Evolutionary conservation across 164 flowering plant genomes (phyloP).

Genomic region (Taxillus chinensis): DNA sequence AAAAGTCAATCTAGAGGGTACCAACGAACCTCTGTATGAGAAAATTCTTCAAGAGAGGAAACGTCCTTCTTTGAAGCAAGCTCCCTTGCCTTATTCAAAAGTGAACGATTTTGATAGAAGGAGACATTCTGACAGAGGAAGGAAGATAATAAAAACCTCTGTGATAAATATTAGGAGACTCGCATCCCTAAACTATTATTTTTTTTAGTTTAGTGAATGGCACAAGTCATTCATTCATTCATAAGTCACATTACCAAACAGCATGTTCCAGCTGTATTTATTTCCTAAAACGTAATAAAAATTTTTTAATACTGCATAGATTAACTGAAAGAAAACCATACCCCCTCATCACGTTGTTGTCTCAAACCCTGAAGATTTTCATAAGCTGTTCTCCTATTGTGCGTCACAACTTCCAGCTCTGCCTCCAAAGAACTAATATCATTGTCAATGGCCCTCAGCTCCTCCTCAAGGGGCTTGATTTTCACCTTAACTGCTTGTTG

Average conservation of each 20-base stretch:
- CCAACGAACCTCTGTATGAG: constrained; percentile 46
- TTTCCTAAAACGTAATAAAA: background rate
- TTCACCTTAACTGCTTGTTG: constrained; percentile 36
- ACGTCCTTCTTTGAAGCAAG: constrained; percentile 73
- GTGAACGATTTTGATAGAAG: constrained; percentile 43
- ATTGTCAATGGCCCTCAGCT: constrained; percentile 32
- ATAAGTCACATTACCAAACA: background rate
- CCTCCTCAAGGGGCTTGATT: constrained; percentile 45
- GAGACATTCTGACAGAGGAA: constrained; percentile 44
- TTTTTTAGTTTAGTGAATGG: too few species aligned
- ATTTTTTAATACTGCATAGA: background rate
- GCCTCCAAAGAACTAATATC: constrained; percentile 46
- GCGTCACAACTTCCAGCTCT: constrained; percentile 27
- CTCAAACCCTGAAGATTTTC: constrained; percentile 39
- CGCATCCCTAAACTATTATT: too few species aligned
- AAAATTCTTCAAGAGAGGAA: constrained; percentile 48
- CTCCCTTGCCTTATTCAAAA: constrained; percentile 48
- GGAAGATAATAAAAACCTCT: background rate
- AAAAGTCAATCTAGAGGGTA: background rate
- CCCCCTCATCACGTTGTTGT: constrained; percentile 67
- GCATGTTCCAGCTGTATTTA: background rate
- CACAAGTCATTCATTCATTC: too few species aligned
- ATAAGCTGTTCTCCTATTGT: constrained; percentile 48
- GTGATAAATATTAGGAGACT: too few species aligned
- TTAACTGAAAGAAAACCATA: constrained; percentile 20